These are phyloP conservation scores for Suillus weaverae DNA, from an alignment of 768 basidiomycete species.

Conservation along the genomic window DNA sequence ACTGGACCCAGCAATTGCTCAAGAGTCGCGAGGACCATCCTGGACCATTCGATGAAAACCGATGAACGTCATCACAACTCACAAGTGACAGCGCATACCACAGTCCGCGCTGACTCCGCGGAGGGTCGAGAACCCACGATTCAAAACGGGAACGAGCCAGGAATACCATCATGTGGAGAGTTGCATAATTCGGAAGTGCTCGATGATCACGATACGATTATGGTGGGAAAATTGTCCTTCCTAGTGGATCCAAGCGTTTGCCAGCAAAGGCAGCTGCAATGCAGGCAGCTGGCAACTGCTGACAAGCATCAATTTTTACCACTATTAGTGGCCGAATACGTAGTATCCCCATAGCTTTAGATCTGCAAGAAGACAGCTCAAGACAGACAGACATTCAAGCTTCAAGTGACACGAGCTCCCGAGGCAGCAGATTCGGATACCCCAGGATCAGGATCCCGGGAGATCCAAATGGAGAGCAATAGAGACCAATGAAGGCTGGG, in stretches of 20 bases:
- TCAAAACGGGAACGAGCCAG: constrained; percentile 21
- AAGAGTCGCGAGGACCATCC: neutral
- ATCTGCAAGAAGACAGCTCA: neutral
- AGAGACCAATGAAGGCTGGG: neutral
- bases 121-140: neutral
- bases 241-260: neutral
- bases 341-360: neutral
- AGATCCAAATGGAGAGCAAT: neutral
- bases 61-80: neutral
- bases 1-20: neutral
- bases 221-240: neutral
- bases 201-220: neutral
- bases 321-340: neutral
- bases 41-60: neutral
- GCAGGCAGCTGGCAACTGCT: neutral
- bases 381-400: neutral
- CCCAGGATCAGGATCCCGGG: neutral
- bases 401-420: neutral
- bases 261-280: neutral
- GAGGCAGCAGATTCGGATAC: neutral
- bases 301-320: neutral
- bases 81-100: neutral
- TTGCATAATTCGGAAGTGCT: neutral
- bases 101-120: neutral
- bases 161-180: neutral